Conservation (phyloP, 2,329 filamentous ascomycete genomes). For the Dryadomyces quercivorus region DNA sequence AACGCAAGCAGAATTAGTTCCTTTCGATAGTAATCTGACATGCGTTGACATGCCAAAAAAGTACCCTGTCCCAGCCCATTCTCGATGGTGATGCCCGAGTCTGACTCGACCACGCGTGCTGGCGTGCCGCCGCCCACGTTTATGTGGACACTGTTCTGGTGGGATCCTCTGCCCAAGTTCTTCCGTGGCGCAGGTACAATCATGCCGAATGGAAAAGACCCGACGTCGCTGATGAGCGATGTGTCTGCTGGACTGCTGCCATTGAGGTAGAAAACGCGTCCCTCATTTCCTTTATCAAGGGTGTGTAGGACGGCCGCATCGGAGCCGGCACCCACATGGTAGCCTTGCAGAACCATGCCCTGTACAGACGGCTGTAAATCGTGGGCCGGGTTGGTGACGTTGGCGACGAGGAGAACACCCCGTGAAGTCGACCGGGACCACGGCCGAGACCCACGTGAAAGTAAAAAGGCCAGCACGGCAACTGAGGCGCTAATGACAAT, state of each 20-base stretch:
- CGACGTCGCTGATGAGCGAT: slow-evolving; percentile 26
- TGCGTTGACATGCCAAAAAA: slow-evolving; percentile 30
- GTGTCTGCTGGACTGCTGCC: slow-evolving; percentile 22
- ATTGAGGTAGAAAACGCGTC: slow-evolving; percentile 35
- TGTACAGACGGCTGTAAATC: slow-evolving; percentile 30
- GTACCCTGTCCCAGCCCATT: slow-evolving; percentile 15
- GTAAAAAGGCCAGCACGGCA: background rate
- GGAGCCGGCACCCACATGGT: slow-evolving; percentile 30
- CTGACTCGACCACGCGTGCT: background rate
- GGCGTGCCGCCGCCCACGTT: slow-evolving; percentile 23
- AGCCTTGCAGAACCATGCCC: slow-evolving; percentile 24
- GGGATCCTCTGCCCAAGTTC: background rate
- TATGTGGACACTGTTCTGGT: slow-evolving; percentile 19
- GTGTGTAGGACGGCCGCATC: slow-evolving; percentile 24
- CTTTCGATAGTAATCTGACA: slow-evolving; percentile 26
- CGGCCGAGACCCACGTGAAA: background rate
- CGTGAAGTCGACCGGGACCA: background rate
- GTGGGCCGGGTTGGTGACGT: slow-evolving; percentile 26
- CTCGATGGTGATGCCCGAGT: background rate
- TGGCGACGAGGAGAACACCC: slow-evolving; percentile 12
- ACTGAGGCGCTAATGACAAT: background rate
- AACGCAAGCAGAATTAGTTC: slow-evolving; percentile 28
- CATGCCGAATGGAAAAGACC: slow-evolving; percentile 27
- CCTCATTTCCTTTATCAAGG: slow-evolving; percentile 10
- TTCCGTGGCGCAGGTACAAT: slow-evolving; percentile 15